Evolutionary conservation across 805 yeast genomes (phyloP).

Genomic region (Ogataea sp.): DNA sequence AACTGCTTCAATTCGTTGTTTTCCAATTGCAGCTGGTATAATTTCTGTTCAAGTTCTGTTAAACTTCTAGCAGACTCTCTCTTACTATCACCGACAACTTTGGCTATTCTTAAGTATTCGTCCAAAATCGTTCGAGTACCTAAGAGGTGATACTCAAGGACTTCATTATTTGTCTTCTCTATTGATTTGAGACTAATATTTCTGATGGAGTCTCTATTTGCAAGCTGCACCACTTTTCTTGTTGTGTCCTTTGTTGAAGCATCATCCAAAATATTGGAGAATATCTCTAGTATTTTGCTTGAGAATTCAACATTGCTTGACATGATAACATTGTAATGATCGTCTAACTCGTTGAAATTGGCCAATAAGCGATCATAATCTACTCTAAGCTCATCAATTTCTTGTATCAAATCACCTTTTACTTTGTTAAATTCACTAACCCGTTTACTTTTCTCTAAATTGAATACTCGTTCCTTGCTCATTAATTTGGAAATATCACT

Average conservation of each 20-base stretch:
- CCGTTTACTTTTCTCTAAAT: background rate
- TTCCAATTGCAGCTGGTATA: background rate
- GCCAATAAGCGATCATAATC: background rate
- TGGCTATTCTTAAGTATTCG: constrained; percentile 39
- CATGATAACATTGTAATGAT: constrained; percentile 12
- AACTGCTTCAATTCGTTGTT: background rate
- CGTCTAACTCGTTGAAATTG: background rate
- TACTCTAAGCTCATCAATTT: background rate
- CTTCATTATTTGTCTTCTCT: constrained; percentile 25
- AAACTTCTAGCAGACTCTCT: too few species aligned
- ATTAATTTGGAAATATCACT: background rate
- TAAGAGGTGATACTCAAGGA: constrained; percentile 42
- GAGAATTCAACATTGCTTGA: constrained; percentile 35
- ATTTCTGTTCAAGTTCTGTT: constrained; percentile 1
- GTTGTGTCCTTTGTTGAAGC: constrained; percentile 52
- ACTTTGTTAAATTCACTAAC: background rate
- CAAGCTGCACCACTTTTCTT: constrained; percentile 35
- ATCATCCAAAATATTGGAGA: constrained; percentile 50
- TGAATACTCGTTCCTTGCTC: background rate
- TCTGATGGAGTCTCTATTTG: constrained; percentile 20
- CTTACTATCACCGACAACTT: too few species aligned
- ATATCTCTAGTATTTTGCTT: constrained; percentile 39
- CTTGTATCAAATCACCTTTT: background rate
- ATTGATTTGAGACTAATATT: constrained; percentile 17
- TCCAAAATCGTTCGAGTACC: constrained; percentile 43